Conservation (phyloP, 2,329 filamentous ascomycete genomes). For the Beauveria sp. region DNA sequence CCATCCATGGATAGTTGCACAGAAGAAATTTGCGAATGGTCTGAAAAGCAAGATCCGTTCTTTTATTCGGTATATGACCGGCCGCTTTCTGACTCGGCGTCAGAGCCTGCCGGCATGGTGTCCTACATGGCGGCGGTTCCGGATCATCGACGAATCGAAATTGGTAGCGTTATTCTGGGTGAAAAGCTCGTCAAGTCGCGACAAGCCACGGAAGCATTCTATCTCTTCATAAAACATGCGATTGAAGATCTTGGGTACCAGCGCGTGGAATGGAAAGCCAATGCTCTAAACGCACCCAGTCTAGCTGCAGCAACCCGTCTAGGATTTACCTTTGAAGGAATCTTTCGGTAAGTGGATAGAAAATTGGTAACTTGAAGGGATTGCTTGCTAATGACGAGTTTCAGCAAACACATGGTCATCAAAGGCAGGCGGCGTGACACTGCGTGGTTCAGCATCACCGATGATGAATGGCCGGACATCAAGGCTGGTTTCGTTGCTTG, state of each 20-base stretch:
- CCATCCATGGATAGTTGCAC: conserved; percentile 16
- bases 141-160: conserved; percentile 43
- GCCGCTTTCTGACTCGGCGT: conserved; percentile 14
- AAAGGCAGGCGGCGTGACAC: conserved; percentile 52
- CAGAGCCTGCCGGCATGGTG: conserved; percentile 33
- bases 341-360: conserved; percentile 37
- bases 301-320: conserved; percentile 46
- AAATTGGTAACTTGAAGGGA: rapidly evolving
- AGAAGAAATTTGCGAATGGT: conserved; percentile 15
- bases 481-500: conserved; percentile 43
- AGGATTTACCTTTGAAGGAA: conserved; percentile 52
- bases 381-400: neutral
- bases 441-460: conserved; percentile 50
- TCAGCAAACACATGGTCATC: conserved; percentile 48
- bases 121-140: conserved; percentile 40
- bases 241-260: conserved; percentile 48
- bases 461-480: conserved; percentile 47
- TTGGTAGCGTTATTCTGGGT: conserved; percentile 48
- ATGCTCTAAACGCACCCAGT: conserved; percentile 47
- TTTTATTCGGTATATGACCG: conserved; percentile 38
- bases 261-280: conserved; percentile 58
- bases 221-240: conserved; percentile 44
- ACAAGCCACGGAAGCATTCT: conserved; percentile 50
- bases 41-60: conserved; percentile 25
- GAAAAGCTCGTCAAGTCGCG: conserved; percentile 42